Conservation (phyloP, 495 filamentous ascomycete species). For the Penicillium waksmanii region DNA sequence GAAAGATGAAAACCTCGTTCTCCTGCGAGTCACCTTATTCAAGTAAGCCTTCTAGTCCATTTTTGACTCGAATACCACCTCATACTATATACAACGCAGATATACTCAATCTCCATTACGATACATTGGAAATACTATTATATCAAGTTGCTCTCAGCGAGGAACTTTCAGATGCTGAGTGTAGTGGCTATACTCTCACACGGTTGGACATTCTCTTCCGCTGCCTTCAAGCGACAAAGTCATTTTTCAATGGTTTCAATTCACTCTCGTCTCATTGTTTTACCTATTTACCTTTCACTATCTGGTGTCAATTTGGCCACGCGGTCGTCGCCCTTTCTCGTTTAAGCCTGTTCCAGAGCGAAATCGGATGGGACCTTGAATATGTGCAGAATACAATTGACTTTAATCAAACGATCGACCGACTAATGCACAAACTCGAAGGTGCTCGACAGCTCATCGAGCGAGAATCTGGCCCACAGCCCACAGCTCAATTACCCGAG, state of each 20-base stretch:
- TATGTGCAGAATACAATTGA: conserved; percentile 25
- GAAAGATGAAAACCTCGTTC: conserved; percentile 18
- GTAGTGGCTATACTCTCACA: conserved; percentile 15
- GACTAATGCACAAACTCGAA: conserved; percentile 15
- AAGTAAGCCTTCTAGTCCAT: conserved; percentile 12
- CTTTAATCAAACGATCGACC: conserved; percentile 13
- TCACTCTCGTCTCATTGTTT: conserved; percentile 24
- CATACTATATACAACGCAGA: conserved; percentile 4
- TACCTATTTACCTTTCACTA: conserved; percentile 26
- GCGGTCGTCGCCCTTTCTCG: conserved; percentile 34
- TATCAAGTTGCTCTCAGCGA: conserved; percentile 26
- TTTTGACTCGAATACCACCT: neutral
- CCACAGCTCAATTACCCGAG: conserved; percentile 14
- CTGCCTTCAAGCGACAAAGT: conserved; percentile 33
- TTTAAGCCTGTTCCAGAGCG: conserved; percentile 33
- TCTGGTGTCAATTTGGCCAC: conserved; percentile 30
- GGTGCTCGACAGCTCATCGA: conserved; percentile 1
- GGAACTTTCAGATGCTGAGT: conserved; percentile 17
- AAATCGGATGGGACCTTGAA: conserved; percentile 24
- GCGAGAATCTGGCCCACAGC: neutral
- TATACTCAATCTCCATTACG: conserved; percentile 20
- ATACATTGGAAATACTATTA: conserved; percentile 32
- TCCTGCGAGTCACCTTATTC: conserved; percentile 19
- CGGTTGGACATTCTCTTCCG: conserved; percentile 30
- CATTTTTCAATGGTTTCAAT: conserved; percentile 32